Evolutionary conservation across 2,329 filamentous ascomycete genomes (phyloP), one percentile per base, ranked within the genome.

Genomic region (Setomelanomma holmii): DNA sequence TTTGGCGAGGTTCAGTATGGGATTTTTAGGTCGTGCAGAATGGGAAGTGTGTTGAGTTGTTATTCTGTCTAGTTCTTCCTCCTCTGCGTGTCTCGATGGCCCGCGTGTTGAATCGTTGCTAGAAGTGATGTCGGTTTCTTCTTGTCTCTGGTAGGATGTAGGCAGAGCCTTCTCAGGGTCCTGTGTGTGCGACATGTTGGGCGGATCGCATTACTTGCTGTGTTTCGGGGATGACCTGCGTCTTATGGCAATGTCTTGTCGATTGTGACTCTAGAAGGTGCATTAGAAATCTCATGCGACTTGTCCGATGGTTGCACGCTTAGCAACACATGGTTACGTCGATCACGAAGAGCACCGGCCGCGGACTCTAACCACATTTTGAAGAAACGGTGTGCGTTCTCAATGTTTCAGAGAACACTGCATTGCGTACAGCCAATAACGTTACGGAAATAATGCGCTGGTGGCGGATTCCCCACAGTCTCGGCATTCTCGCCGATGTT

Each of bases 1-100:
- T 55, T 67, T 71, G 21, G 62, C 56, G 17, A 73, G 59, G 8
- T 49, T 50, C 21, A 51, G n/a, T 1, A 60, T 45, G 1, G 53
- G 22, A 2, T 53, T 51, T 19, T 61, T 66, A 7, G 49, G 45
- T 27, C 49, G 55, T 16, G 46, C 40, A 0, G 53, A 34, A n/a
- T 61, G 60, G 1, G 58, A 58, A 20, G 53, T 61, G 7, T 34
- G 33, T 12, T 63, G 56, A 1, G 61, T 64, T 24, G 51, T 45
- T 45, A 60, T 53, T 30, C 55, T 49, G 33, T 50, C 41, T 23
- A 49, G 51, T 40, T 56, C 53, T 10, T 58, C 33, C 27, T 49
- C 52, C 49, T 53, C 50, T 33, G 45, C 33, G 12, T 17, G 34
- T 49, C 21, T 30, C 14, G 50, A 23, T 12, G 24, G 19, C 5